Conservation (phyloP, 345 rosid genomes). For the Eucalyptus sideroxylon region DNA sequence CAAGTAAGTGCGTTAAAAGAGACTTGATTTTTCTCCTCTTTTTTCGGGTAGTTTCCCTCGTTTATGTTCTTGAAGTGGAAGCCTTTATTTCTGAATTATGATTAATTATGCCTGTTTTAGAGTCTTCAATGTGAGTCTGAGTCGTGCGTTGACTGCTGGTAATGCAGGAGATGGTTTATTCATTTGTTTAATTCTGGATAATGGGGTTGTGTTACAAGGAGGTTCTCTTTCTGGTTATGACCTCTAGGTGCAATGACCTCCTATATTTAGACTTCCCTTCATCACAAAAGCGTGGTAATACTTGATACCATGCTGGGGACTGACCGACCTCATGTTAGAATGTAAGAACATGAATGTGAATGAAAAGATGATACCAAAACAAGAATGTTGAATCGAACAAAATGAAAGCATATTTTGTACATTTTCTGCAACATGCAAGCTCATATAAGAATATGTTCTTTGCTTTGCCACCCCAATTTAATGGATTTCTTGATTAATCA, state of each 20-base stretch:
- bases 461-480: background rate
- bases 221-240: background rate
- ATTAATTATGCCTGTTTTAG: background rate
- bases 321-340: background rate
- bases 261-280: background rate
- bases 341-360: background rate
- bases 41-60: background rate
- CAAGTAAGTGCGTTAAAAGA: slow-evolving; percentile 4
- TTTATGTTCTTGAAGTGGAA: background rate
- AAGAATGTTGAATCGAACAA: background rate
- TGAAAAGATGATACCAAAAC: background rate
- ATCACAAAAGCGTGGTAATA: background rate
- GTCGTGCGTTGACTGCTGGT: background rate
- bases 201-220: background rate
- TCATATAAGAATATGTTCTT: background rate
- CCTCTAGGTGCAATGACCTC: background rate
- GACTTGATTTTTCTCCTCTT: background rate
- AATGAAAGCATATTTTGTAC: background rate
- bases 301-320: background rate
- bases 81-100: background rate
- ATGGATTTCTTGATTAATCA: background rate
- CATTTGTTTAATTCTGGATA: background rate
- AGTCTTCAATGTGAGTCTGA: background rate
- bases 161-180: background rate
- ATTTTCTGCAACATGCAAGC: background rate